A percentile compares a stretch with the other conserved stretches of the same genome.
phyloP scores from a whole-genome alignment of 306 rosid species.

The Vigna angularis region DNA sequence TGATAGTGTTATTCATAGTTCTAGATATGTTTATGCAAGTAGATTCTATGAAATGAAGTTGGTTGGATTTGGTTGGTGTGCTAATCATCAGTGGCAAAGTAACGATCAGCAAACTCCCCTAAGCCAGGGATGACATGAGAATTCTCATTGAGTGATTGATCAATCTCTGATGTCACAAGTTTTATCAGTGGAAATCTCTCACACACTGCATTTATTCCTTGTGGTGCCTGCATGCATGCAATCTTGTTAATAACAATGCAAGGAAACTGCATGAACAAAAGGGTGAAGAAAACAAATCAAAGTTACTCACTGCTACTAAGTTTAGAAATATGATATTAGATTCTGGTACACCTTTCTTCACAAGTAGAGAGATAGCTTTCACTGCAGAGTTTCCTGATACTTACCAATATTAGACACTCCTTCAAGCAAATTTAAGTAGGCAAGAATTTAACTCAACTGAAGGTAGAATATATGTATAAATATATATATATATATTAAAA shows the following conservation, averaged over 20 bases:
- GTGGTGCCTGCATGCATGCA: constrained; percentile 69
- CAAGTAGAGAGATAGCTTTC: constrained; percentile 79
- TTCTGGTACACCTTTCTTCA: constrained; percentile 84
- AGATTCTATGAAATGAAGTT: constrained; percentile 1
- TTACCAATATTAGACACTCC: neutral
- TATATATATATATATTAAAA: too few relatives aligned
- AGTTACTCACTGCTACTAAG: constrained; percentile 76
- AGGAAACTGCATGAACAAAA: neutral
- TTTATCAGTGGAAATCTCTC: constrained; percentile 76
- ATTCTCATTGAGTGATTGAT: constrained; percentile 63
- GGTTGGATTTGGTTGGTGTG: neutral
- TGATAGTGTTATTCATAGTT: neutral
- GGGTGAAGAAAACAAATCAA: neutral
- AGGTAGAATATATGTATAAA: too few relatives aligned
- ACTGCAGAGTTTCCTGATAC: constrained; percentile 81
- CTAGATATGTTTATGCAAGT: neutral
- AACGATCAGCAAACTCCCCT: constrained; percentile 93
- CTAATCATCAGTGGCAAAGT: constrained; percentile 75
- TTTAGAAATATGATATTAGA: constrained; percentile 83
- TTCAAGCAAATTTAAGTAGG: too few relatives aligned
- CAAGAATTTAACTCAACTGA: too few relatives aligned
- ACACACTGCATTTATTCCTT: constrained; percentile 76
- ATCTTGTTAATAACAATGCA: neutral
- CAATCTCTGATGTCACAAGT: constrained; percentile 91
- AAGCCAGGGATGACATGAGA: constrained; percentile 84